Percentiles rank a stretch among this genome's conserved stretches.
These are phyloP conservation scores for Sporormia fimetaria DNA, from an alignment of 495 filamentous ascomycete genomes.

Conservation along the genomic window DNA sequence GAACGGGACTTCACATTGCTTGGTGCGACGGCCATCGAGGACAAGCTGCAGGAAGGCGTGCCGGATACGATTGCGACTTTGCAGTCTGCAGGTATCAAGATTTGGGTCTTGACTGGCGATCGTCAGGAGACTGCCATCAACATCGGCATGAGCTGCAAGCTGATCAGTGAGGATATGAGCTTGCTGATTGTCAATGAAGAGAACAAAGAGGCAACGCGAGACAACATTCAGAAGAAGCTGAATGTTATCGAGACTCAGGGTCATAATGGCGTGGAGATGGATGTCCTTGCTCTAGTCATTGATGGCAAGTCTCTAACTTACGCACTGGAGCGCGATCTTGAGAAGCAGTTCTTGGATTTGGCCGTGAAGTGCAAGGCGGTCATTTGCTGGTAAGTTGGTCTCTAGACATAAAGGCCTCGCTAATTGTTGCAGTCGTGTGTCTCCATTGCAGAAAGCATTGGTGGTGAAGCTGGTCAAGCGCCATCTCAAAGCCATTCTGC, in stretches of 20 bases:
- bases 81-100: conserved; percentile 93
- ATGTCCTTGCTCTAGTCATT: conserved; percentile 87
- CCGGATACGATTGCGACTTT: conserved; percentile 97
- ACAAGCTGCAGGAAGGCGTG: conserved; percentile 92
- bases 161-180: conserved; percentile 98
- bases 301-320: conserved; percentile 92
- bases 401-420: neutral
- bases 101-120: conserved; percentile 98
- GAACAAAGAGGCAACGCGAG: conserved; percentile 55
- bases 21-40: conserved; percentile 95
- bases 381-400: conserved; percentile 65
- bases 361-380: conserved; percentile 96
- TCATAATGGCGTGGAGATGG: conserved; percentile 60
- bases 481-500: conserved; percentile 78
- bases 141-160: conserved; percentile 98
- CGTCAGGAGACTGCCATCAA: conserved; percentile 99
- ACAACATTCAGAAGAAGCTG: conserved; percentile 85
- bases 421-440: conserved; percentile 57
- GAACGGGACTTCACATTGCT: conserved; percentile 85
- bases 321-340: conserved; percentile 86
- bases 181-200: conserved; percentile 95
- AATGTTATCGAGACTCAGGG: conserved; percentile 72
- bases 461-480: conserved; percentile 99
- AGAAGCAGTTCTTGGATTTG: conserved; percentile 86
- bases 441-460: conserved; percentile 94